These are phyloP conservation scores for Elaeis oleifera DNA, from an alignment of 202 grass and related monocot species.

Conservation along the genomic window DNA sequence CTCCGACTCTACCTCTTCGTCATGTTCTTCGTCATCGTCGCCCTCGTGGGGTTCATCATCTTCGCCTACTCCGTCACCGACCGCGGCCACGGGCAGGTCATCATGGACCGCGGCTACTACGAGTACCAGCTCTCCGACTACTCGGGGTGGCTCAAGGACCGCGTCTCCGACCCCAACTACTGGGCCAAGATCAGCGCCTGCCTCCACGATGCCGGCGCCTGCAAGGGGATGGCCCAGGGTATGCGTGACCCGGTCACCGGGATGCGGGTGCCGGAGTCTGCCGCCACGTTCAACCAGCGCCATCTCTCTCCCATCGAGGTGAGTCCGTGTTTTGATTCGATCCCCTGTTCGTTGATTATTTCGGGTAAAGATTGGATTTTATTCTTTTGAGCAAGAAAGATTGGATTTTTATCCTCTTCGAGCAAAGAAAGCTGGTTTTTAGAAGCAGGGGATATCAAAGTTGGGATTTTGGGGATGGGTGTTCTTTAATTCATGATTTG, in stretches of 20 bases:
- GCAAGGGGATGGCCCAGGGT: slow-evolving; percentile 30
- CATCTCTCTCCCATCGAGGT: slow-evolving; percentile 82
- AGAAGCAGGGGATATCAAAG: not conserved
- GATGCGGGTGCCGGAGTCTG: slow-evolving; percentile 34
- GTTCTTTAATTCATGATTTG: too few species aligned
- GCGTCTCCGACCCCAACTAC: slow-evolving; percentile 58
- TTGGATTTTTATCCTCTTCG: slow-evolving; percentile 3
- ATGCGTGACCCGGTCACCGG: slow-evolving; percentile 48
- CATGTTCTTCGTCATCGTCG: slow-evolving; percentile 93
- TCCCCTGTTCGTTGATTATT: not conserved
- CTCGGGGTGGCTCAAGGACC: slow-evolving; percentile 59
- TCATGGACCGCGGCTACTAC: slow-evolving; percentile 53
- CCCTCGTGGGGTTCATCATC: slow-evolving; percentile 91
- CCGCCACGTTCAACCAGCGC: slow-evolving; percentile 46
- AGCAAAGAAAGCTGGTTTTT: slow-evolving; percentile 1
- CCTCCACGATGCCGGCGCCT: slow-evolving; percentile 58
- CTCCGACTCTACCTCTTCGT: slow-evolving; percentile 91
- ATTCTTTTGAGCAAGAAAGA: not conserved
- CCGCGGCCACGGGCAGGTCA: slow-evolving; percentile 67
- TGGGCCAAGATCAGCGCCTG: slow-evolving; percentile 64
- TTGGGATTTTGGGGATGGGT: too few species aligned
- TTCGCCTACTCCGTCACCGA: slow-evolving; percentile 98
- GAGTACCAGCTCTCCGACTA: slow-evolving; percentile 98
- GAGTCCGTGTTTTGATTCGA: not conserved
- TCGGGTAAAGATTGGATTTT: slow-evolving; percentile 3